Percentiles rank a stretch among this genome's conserved stretches.
These are phyloP conservation scores for Colletotrichum tanaceti DNA, from an alignment of 2,329 filamentous ascomycete species.

Conservation along the genomic window DNA sequence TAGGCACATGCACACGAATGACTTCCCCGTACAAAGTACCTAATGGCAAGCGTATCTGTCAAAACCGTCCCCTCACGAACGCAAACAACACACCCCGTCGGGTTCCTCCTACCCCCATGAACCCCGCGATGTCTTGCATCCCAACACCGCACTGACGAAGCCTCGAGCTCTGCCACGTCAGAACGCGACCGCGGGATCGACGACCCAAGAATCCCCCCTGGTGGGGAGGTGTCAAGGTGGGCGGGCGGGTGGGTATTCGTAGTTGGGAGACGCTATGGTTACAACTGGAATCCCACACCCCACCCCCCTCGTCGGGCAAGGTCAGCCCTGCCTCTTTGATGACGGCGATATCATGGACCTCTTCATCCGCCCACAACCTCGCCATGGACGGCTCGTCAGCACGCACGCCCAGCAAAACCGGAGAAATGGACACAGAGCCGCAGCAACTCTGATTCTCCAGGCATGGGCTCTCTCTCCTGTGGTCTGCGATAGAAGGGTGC, in stretches of 20 bases:
- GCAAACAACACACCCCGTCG: neutral
- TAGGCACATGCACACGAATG: too few species aligned
- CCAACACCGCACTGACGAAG: neutral
- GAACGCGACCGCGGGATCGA: slow-evolving; percentile 2
- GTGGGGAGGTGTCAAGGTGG: neutral
- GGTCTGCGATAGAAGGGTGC: neutral
- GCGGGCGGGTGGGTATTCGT: too few species aligned
- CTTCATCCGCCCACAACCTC: neutral
- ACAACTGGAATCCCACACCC: too few species aligned
- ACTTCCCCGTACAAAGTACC: neutral
- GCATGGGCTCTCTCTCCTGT: too few species aligned
- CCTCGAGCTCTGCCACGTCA: slow-evolving; percentile 12
- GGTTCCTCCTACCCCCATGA: neutral
- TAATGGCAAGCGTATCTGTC: too few species aligned
- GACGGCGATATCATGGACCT: neutral
- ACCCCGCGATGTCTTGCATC: slow-evolving; percentile 4
- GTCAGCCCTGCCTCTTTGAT: neutral
- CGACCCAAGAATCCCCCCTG: too few species aligned
- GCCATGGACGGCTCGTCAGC: too few species aligned
- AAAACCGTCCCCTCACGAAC: too few species aligned
- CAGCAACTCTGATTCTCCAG: too few species aligned
- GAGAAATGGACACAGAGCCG: too few species aligned
- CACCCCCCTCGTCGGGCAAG: neutral
- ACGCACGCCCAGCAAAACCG: too few species aligned
- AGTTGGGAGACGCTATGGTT: too few species aligned